Conservation (phyloP, 176 grass and related monocot species). For the Eremochloa ophiuroides region DNA sequence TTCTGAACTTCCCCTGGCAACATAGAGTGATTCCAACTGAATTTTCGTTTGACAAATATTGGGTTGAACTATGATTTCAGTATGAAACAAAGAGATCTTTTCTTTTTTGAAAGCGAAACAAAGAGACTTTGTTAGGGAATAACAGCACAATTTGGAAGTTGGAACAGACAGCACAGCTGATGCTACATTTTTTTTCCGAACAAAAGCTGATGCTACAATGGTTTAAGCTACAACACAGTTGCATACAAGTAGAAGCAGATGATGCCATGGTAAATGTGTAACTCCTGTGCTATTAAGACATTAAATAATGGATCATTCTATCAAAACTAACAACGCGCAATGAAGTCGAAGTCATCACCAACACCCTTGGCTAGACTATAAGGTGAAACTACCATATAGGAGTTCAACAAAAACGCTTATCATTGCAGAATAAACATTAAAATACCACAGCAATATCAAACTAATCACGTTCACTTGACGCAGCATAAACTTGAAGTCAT, state of each 20-base stretch:
- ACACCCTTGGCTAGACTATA: background rate
- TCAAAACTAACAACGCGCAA: background rate
- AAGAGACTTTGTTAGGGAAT: background rate
- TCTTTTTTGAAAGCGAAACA: background rate
- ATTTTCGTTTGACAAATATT: background rate
- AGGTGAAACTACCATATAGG: background rate
- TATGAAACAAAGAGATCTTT: background rate
- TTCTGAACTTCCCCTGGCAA: conserved; percentile 74
- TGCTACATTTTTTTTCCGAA: too few species aligned
- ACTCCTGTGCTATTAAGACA: background rate
- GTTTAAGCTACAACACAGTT: background rate
- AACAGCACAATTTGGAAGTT: background rate
- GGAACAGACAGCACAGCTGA: background rate
- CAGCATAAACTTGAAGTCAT: background rate
- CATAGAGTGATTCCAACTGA: background rate
- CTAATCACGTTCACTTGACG: background rate
- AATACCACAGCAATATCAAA: background rate
- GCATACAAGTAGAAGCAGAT: background rate
- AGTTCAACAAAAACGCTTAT: background rate
- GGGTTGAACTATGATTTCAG: background rate
- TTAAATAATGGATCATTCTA: background rate
- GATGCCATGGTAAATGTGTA: background rate
- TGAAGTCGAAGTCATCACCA: background rate
- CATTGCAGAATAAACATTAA: background rate
- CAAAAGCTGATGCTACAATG: too few species aligned